Conservation (phyloP, 2,329 filamentous ascomycete genomes). For the Cladophialophora carrionii region DNA sequence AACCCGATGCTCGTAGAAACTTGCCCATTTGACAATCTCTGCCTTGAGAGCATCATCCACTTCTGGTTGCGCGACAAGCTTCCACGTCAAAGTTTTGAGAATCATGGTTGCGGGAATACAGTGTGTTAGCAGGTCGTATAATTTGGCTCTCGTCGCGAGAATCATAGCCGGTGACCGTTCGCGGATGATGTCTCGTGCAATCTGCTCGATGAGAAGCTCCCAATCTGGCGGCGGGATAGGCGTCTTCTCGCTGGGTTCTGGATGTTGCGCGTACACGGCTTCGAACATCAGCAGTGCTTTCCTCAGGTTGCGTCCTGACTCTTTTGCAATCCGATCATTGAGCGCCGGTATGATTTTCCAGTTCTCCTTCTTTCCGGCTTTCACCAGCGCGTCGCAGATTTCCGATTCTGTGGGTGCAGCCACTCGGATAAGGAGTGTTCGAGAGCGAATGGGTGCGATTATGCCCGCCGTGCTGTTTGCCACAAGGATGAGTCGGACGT, state of each 20-base stretch:
- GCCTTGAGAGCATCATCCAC: conserved; percentile 88
- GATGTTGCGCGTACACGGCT: conserved; percentile 93
- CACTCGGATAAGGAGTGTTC: conserved; percentile 88
- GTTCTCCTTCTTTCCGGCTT: conserved; percentile 75
- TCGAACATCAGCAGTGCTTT: conserved; percentile 95
- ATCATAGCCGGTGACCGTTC: conserved; percentile 91
- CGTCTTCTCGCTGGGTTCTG: conserved; percentile 64
- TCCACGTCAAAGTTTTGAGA: conserved; percentile 92
- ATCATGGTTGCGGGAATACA: conserved; percentile 96
- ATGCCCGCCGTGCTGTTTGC: conserved; percentile 98
- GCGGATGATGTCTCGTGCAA: conserved; percentile 90
- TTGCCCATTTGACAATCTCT: conserved; percentile 92
- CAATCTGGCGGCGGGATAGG: conserved; percentile 94
- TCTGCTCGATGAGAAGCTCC: conserved; percentile 86
- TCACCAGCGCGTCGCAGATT: conserved; percentile 74
- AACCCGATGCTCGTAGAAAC: conserved; percentile 95
- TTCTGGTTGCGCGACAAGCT: conserved; percentile 69
- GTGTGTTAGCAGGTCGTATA: conserved; percentile 97
- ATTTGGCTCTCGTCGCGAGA: conserved; percentile 81
- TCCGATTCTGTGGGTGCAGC: conserved; percentile 84
- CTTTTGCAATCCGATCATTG: conserved; percentile 82
- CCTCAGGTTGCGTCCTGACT: conserved; percentile 88
- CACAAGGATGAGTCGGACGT: conserved; percentile 84
- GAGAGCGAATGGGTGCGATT: conserved; percentile 93
- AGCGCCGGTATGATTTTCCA: conserved; percentile 77